A percentile compares a stretch with the other conserved stretches of the same genome.
phyloP scores from a whole-genome alignment of 495 filamentous ascomycete genomes.

The Pseudomonodictys pantanalensis region DNA sequence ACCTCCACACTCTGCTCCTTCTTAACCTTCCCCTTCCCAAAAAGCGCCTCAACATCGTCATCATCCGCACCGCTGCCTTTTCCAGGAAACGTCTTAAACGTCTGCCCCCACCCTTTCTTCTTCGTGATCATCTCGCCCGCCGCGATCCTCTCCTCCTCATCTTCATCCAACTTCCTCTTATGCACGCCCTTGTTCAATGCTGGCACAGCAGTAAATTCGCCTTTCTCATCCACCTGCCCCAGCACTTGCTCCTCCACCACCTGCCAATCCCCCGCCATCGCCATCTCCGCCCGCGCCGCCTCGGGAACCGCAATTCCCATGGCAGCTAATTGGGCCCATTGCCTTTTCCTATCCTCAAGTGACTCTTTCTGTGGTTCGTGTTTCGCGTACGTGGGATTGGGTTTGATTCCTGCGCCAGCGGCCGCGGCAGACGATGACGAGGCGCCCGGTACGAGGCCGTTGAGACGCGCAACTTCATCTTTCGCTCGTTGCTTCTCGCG shows the following conservation, averaged over 20 bases:
- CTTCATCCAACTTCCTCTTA: constrained; percentile 64
- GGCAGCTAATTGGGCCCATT: constrained; percentile 80
- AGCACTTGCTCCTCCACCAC: constrained; percentile 56
- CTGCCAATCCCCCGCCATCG: constrained; percentile 88
- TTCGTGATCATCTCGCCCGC: constrained; percentile 57
- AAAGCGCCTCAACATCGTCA: constrained; percentile 67
- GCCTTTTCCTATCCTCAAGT: constrained; percentile 71
- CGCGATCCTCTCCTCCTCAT: constrained; percentile 64
- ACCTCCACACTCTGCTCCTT: no score
- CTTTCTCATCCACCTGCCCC: constrained; percentile 41
- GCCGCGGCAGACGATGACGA: constrained; percentile 29
- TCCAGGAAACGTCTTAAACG: constrained; percentile 62
- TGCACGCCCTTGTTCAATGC: constrained; percentile 53
- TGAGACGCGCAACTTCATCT: constrained; percentile 80
- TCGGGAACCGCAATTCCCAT: constrained; percentile 85
- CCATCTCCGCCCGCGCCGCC: constrained; percentile 73
- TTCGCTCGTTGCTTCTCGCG: constrained; percentile 78
- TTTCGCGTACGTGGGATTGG: constrained; percentile 11
- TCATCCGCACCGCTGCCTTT: constrained; percentile 45
- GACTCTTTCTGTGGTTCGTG: constrained; percentile 46
- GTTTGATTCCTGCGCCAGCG: constrained; percentile 13
- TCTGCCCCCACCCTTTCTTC: constrained; percentile 73
- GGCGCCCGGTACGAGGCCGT: constrained; percentile 62
- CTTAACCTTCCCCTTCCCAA: constrained; percentile 50
- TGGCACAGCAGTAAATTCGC: constrained; percentile 47